Percentiles rank a stretch among this genome's conserved stretches.
Conservation (phyloP, 2,329 filamentous ascomycete genomes). For the Neocucurbitaria cava region DNA sequence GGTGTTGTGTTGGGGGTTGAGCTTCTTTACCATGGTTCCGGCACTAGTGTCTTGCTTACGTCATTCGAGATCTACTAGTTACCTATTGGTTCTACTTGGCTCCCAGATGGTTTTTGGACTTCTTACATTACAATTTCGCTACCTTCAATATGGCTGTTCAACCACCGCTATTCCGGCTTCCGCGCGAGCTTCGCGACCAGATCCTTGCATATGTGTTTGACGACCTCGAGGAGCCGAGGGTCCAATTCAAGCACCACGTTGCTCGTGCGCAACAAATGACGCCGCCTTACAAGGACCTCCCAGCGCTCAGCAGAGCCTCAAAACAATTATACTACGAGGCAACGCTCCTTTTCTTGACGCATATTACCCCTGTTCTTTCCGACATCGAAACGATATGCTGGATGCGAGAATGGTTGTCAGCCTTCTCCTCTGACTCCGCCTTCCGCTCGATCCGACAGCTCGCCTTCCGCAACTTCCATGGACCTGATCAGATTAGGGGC, state of each 20-base stretch:
- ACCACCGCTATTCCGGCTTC: slow-evolving; percentile 1
- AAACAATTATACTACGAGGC: slow-evolving; percentile 11
- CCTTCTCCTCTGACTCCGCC: background rate
- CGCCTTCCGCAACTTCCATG: slow-evolving; percentile 15
- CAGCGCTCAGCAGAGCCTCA: slow-evolving; percentile 5
- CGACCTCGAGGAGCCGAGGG: background rate
- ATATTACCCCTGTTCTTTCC: background rate
- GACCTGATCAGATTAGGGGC: slow-evolving; percentile 11
- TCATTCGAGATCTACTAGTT: background rate
- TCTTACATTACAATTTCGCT: background rate
- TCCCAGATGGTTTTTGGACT: background rate
- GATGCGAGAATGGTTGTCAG: slow-evolving; percentile 11
- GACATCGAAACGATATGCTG: slow-evolving; percentile 9
- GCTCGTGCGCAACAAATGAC: background rate
- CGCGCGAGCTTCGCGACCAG: slow-evolving; percentile 9
- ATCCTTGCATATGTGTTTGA: slow-evolving; percentile 4
- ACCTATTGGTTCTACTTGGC: background rate
- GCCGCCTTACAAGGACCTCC: background rate
- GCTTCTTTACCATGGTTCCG: background rate
- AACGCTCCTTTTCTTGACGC: slow-evolving; percentile 1
- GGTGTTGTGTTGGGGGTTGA: background rate
- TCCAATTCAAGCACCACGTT: background rate
- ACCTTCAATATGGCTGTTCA: background rate
- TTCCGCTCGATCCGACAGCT: slow-evolving; percentile 5
- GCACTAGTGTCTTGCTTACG: background rate